These are phyloP conservation scores for Globisporangium ultimum DNA, from an alignment of 352 stramenopile genomes.

Conservation along the genomic window DNA sequence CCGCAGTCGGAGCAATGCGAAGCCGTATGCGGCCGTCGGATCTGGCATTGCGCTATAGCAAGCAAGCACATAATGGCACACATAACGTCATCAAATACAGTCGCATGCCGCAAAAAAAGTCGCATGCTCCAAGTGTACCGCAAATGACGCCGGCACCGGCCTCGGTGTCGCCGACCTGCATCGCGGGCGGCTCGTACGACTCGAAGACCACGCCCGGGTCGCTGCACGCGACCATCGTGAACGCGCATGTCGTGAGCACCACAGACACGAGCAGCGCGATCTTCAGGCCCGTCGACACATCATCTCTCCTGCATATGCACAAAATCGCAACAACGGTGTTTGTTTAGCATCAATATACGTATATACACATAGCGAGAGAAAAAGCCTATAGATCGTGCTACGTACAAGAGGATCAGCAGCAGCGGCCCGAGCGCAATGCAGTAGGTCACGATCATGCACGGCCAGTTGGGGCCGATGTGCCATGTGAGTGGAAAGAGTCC, in stretches of 20 bases:
- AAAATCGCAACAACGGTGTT: too few species aligned
- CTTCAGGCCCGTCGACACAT: slow-evolving; percentile 39
- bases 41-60: slow-evolving; percentile 60
- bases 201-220: slow-evolving; percentile 72
- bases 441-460: slow-evolving; percentile 77
- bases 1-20: slow-evolving; percentile 81
- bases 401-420: slow-evolving; percentile 49
- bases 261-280: slow-evolving; percentile 48
- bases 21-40: slow-evolving; percentile 59
- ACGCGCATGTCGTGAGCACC: slow-evolving; percentile 55
- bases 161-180: slow-evolving; percentile 23
- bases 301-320: slow-evolving; percentile 18
- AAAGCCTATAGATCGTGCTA: background rate
- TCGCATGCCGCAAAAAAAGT: background rate
- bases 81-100: background rate
- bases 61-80: background rate
- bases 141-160: slow-evolving; percentile 60
- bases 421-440: slow-evolving; percentile 49
- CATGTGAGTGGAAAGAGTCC: slow-evolving; percentile 59
- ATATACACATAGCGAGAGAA: too few species aligned
- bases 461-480: slow-evolving; percentile 70
- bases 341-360: too few species aligned
- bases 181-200: slow-evolving; percentile 25
- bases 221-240: slow-evolving; percentile 76
- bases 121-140: slow-evolving; percentile 27